Conservation (phyloP, 176 grass and related monocot genomes). For the Aegilops bicornis region DNA sequence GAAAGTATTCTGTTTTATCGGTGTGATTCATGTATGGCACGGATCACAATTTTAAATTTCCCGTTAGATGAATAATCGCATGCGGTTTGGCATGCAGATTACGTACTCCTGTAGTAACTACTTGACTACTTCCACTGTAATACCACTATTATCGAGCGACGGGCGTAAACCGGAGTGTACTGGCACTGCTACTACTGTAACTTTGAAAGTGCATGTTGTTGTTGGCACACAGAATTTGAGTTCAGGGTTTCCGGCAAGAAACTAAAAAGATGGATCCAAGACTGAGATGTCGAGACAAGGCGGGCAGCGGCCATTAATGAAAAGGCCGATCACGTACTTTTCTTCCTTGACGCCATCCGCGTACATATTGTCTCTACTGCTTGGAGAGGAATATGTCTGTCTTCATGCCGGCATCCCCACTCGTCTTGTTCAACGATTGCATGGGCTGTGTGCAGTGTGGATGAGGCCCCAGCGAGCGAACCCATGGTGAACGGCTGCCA, state of each 20-base stretch:
- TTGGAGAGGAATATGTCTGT: constrained; percentile 5
- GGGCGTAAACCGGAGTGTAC: too few relatives aligned
- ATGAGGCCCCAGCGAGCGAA: background rate
- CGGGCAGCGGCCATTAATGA: background rate
- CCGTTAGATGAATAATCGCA: background rate
- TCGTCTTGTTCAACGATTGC: background rate
- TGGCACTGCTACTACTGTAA: too few relatives aligned
- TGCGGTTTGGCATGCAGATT: background rate
- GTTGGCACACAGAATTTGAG: background rate
- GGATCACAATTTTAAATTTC: background rate
- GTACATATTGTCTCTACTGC: background rate
- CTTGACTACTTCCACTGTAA: too few relatives aligned
- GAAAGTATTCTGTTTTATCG: background rate
- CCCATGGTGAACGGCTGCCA: background rate
- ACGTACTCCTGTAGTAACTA: too few relatives aligned
- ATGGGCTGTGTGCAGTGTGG: background rate
- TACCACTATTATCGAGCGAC: too few relatives aligned
- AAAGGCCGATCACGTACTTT: constrained; percentile 8
- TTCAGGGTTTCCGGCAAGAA: background rate
- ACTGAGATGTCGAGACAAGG: background rate
- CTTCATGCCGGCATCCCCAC: background rate
- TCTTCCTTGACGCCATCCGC: background rate
- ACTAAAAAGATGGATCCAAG: background rate
- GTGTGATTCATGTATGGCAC: background rate
- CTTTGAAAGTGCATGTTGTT: background rate